A percentile compares a stretch with the other conserved stretches of the same genome.
phyloP scores from a whole-genome alignment of 805 yeast species.

The Cyberlindnera euphorbiae region DNA sequence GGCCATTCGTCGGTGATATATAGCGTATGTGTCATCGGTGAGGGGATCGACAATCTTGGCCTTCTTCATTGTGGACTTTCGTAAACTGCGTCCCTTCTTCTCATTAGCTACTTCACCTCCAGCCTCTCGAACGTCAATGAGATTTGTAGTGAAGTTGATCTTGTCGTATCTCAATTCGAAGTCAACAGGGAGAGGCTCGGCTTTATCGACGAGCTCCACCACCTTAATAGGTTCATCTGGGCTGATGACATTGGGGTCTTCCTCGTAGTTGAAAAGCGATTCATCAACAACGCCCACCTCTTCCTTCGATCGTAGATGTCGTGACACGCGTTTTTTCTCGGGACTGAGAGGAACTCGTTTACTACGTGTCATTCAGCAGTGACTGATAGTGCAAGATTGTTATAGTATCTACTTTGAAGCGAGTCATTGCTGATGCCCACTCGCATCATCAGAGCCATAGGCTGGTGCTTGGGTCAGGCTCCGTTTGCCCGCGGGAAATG shows the following conservation, averaged over 20 bases:
- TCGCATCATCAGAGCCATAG: too few species aligned
- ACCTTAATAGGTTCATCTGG: slow-evolving; percentile 10
- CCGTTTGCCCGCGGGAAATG: too few species aligned
- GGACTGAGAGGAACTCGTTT: background rate
- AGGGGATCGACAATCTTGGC: slow-evolving; percentile 37
- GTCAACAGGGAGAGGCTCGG: slow-evolving; percentile 4
- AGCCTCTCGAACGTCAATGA: slow-evolving; percentile 4
- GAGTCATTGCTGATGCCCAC: too few species aligned
- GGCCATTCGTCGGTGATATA: slow-evolving; percentile 55
- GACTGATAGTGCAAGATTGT: too few species aligned
- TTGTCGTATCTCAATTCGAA: slow-evolving; percentile 2
- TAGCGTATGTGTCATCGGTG: slow-evolving; percentile 34
- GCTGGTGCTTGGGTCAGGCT: too few species aligned
- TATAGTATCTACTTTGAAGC: too few species aligned
- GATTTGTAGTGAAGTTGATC: slow-evolving; percentile 6
- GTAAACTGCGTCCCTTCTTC: slow-evolving; percentile 9
- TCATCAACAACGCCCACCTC: slow-evolving; percentile 15
- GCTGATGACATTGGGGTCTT: slow-evolving; percentile 16
- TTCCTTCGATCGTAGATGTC: slow-evolving; percentile 21
- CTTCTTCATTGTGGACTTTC: slow-evolving; percentile 15
- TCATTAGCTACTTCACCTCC: background rate
- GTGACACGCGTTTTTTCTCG: slow-evolving; percentile 8
- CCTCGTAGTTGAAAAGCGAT: slow-evolving; percentile 26
- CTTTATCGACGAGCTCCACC: slow-evolving; percentile 5
- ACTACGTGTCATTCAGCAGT: background rate